A percentile compares a stretch with the other conserved stretches of the same genome.
Evolutionary conservation across 2,329 filamentous ascomycete genomes (phyloP).

Genomic region (Neofusicoccum cordaticola): DNA sequence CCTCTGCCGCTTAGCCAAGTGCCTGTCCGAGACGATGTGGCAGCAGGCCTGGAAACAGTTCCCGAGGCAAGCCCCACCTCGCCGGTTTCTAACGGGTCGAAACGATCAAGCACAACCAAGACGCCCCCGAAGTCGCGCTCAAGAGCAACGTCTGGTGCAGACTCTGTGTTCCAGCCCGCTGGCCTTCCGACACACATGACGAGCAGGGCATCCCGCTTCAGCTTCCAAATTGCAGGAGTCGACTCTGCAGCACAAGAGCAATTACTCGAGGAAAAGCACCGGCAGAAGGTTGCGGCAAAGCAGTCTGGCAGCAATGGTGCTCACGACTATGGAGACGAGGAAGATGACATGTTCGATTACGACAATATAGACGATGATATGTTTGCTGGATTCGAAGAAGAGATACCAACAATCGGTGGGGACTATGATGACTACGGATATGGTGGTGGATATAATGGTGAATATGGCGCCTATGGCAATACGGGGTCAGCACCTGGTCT

Average conservation of each 20-base stretch:
- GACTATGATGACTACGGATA: slow-evolving; percentile 29
- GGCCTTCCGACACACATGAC: slow-evolving; percentile 44
- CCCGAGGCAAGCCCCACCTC: slow-evolving; percentile 12
- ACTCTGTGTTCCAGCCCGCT: slow-evolving; percentile 34
- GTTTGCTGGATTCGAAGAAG: slow-evolving; percentile 58
- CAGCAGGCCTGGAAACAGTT: slow-evolving; percentile 9
- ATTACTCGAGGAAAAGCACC: slow-evolving; percentile 70
- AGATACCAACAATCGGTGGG: slow-evolving; percentile 57
- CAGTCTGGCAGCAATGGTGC: slow-evolving; percentile 23
- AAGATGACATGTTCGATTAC: slow-evolving; percentile 42
- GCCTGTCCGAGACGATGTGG: slow-evolving; percentile 1
- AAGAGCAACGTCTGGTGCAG: slow-evolving; percentile 36
- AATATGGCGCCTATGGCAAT: neutral
- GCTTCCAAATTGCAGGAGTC: slow-evolving; percentile 74
- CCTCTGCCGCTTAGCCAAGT: slow-evolving; percentile 24
- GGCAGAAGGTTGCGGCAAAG: slow-evolving; percentile 57
- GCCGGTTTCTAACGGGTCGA: neutral
- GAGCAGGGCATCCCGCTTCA: slow-evolving; percentile 76
- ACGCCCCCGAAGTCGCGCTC: slow-evolving; percentile 35
- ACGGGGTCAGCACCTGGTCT: slow-evolving; percentile 27
- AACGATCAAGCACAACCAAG: slow-evolving; percentile 25
- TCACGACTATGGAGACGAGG: slow-evolving; percentile 35
- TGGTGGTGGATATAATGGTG: slow-evolving; percentile 21
- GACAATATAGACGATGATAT: slow-evolving; percentile 43
- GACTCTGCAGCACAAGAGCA: slow-evolving; percentile 64